Evolutionary conservation across 1,139 yeast species (phyloP).

Genomic region (Kluyveromyces sp.): DNA sequence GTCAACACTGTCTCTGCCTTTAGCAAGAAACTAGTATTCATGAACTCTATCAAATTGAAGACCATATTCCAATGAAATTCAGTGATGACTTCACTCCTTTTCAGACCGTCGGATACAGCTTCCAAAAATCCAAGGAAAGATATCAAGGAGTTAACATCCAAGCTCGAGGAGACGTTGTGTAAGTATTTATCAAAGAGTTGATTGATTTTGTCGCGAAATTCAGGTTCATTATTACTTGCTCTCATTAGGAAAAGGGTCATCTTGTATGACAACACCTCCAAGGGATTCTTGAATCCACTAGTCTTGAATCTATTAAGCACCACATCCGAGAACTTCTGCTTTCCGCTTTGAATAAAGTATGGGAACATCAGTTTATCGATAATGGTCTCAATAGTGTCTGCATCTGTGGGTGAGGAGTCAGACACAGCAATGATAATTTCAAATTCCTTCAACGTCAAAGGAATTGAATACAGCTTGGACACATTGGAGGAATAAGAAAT

Average conservation of each 20-base stretch:
- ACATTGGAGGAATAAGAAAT: slow-evolving; percentile 23
- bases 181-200: slow-evolving; percentile 27
- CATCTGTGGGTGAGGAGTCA: slow-evolving; percentile 38
- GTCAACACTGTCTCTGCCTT: slow-evolving; percentile 20
- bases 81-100: slow-evolving; percentile 12
- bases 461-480: slow-evolving; percentile 32
- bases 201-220: slow-evolving; percentile 18
- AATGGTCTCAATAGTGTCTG: slow-evolving; percentile 45
- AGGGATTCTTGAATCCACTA: slow-evolving; percentile 41
- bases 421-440: slow-evolving; percentile 68
- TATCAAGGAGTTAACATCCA: slow-evolving; percentile 22
- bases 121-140: slow-evolving; percentile 29
- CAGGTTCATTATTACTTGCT: slow-evolving; percentile 31
- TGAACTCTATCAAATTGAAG: slow-evolving; percentile 16
- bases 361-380: slow-evolving; percentile 44
- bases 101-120: slow-evolving; percentile 18
- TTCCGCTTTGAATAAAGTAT: slow-evolving; percentile 55
- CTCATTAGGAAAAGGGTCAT: slow-evolving; percentile 32
- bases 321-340: slow-evolving; percentile 45
- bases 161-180: slow-evolving; percentile 18
- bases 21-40: slow-evolving; percentile 17
- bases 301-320: slow-evolving; percentile 38
- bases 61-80: slow-evolving; percentile 21
- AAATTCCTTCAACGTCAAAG: slow-evolving; percentile 51
- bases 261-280: slow-evolving; percentile 35